Conservation (phyloP, 176 grass and related monocot species). For the Carex parvula region DNA sequence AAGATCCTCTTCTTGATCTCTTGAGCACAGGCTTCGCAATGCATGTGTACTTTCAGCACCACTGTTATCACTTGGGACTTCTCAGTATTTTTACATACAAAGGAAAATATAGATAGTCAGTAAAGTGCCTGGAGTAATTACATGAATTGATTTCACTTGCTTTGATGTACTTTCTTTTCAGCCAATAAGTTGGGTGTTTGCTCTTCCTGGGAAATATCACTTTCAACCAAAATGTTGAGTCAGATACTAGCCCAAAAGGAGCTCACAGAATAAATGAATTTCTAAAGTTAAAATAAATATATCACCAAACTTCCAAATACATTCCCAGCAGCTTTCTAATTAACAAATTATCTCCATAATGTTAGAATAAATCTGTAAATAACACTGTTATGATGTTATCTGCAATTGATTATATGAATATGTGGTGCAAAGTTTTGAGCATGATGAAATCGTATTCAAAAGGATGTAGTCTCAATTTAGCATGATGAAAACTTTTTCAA, state of each 20-base stretch:
- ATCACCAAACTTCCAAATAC: background rate
- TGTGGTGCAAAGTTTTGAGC: background rate
- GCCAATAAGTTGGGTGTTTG: background rate
- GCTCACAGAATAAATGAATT: background rate
- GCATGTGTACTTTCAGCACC: constrained; percentile 82
- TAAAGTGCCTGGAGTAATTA: background rate
- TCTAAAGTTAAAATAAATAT: background rate
- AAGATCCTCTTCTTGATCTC: constrained; percentile 70
- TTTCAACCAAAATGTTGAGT: background rate
- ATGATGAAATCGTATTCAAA: background rate
- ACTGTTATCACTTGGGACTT: constrained; percentile 57
- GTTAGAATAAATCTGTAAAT: background rate
- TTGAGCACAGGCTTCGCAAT: constrained; percentile 75
- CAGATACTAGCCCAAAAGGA: background rate
- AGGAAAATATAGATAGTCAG: background rate
- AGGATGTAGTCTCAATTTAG: background rate
- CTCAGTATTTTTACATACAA: background rate
- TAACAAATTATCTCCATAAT: background rate
- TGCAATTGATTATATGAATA: background rate
- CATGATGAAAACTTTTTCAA: background rate
- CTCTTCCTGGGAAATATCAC: background rate
- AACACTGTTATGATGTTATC: background rate
- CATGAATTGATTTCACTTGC: background rate
- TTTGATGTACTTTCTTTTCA: background rate
- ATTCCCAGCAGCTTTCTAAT: background rate